phyloP scores from a whole-genome alignment of 176 grass and related monocot genomes.

The Oryza australiensis region DNA sequence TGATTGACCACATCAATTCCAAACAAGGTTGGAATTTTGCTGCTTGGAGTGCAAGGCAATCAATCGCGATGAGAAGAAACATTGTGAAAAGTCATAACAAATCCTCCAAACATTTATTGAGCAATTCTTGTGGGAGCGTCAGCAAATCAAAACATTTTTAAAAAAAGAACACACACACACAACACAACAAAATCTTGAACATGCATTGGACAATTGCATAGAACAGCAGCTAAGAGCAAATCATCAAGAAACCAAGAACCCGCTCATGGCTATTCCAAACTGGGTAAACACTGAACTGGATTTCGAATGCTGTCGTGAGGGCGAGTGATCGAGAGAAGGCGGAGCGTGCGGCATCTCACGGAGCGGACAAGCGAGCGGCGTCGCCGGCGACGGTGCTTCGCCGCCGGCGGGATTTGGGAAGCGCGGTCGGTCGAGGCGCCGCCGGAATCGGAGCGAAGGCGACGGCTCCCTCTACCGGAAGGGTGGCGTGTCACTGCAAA shows the following conservation, averaged over 20 bases:
- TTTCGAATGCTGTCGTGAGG: background rate
- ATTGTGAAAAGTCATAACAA: background rate
- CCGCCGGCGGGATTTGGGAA: no score
- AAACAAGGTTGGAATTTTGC: background rate
- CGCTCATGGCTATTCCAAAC: no score
- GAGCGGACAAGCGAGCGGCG: background rate
- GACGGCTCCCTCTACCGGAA: background rate
- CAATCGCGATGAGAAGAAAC: background rate
- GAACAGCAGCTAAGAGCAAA: background rate
- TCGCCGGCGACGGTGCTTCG: background rate
- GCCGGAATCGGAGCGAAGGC: background rate
- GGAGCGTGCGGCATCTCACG: no score
- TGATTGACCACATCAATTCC: background rate
- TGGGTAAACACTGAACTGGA: background rate
- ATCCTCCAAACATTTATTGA: background rate
- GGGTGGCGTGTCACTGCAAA: background rate
- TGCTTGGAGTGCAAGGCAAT: constrained; percentile 36
- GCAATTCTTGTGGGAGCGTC: background rate
- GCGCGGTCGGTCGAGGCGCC: background rate
- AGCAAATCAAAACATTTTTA: no score
- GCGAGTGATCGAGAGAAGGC: background rate
- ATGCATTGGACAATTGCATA: background rate
- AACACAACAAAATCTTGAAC: background rate
- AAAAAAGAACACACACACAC: no score
- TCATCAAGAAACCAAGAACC: background rate